Percentiles rank a stretch among this genome's conserved stretches.
phyloP scores from a whole-genome alignment of 192 early-diverging fungal species.

The Linderina pennispora region DNA sequence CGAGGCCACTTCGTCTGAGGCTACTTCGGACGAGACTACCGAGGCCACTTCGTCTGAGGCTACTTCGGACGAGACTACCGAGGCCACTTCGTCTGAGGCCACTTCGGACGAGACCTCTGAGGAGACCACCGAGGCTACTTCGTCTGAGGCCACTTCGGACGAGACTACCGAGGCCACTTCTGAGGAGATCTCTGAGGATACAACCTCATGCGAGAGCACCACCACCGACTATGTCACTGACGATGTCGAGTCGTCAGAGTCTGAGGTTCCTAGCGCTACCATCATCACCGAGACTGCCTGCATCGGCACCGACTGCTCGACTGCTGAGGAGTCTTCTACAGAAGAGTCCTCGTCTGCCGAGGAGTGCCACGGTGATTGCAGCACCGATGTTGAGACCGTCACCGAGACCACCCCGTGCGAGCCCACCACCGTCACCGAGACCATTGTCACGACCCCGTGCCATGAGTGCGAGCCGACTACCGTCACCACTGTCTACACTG shows the following conservation, averaged over 20 bases:
- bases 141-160: no score
- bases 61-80: no score
- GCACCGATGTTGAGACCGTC: neutral
- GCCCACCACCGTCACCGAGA: conserved; percentile 1
- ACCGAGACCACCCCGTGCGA: neutral
- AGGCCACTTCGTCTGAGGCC: neutral
- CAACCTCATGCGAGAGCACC: neutral
- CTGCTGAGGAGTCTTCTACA: no score
- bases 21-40: neutral
- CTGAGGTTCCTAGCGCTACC: neutral
- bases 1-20: neutral
- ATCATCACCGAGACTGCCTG: neutral
- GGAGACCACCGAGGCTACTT: neutral
- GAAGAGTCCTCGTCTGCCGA: no score
- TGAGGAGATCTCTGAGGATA: neutral
- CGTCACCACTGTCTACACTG: no score
- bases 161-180: neutral
- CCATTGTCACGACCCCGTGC: no score
- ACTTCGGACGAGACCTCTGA: no score
- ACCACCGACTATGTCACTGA: neutral
- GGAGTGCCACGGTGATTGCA: no score
- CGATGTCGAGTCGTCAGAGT: neutral
- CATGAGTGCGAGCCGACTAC: no score
- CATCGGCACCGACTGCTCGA: neutral
- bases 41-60: conserved; percentile 1